Evolutionary conservation across 345 rosid genomes (phyloP), one percentile per base, ranked within the genome.

Genomic region (Arabidopsis suecica): DNA sequence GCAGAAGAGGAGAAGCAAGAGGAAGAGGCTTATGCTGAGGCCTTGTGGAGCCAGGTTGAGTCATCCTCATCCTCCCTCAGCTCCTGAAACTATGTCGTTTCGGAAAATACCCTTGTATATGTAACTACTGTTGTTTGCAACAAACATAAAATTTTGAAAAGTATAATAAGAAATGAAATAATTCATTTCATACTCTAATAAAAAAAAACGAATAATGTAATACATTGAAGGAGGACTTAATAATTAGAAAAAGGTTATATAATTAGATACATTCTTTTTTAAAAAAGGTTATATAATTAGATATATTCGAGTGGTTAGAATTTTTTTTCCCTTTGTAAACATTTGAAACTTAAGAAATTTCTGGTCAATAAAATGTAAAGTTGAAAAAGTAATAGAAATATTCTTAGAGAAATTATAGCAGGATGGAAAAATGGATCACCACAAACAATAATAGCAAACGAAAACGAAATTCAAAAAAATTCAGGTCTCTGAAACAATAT

Each of bases 1-100:
- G 75, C 42, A 25, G 83, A 84, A 79, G 97, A 90, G 80, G 97
- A 90, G 84, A 87, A 89, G 76, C 88, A 86, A 81, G 97, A 89
- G 63, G 94, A 88, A 65, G 86, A 79, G 76, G 88, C 85, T 68
- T 91, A 91, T 61, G 95, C 87, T 37, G 85, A 84, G 75, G 82
- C 71, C 66, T 84, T 87, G 20, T 91, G 98, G 95, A 86, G 74
- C 65, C 87, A 86, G 73, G 91, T 88, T 28, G 93, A 88, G 69
- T 86, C 87, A 0, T 85, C 88, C 32, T 86, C 87, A 0, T 85
- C 88, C 32, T 85, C 88, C n/a, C 73, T 76, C 72, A 87, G 86
- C 72, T 73, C 78, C 50, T 84, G 83, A 86, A 33, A 40, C 44
- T 60, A 16, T 40, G 36, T 25, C 57, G 14, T 40, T 61, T 10